Evolutionary conservation across 2,329 filamentous ascomycete genomes (phyloP).

Genomic region (Colletotrichum liaoningense): DNA sequence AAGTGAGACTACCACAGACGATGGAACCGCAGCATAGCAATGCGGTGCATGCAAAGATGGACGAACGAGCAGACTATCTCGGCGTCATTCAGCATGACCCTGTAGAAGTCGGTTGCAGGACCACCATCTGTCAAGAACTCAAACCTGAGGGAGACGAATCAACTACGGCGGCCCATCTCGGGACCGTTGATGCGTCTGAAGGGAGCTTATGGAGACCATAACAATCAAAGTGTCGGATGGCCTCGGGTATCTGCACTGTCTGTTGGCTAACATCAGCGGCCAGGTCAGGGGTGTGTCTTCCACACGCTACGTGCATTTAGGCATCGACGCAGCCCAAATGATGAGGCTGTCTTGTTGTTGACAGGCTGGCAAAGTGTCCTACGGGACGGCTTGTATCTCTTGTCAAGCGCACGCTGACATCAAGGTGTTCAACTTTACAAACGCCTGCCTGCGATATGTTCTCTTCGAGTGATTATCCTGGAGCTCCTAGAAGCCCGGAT

Average conservation of each 20-base stretch:
- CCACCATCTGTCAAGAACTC: constrained; percentile 5
- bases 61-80: constrained; percentile 21
- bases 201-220: not conserved
- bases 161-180: constrained; percentile 2
- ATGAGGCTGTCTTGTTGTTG: constrained; percentile 34
- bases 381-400: constrained; percentile 18
- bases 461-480: not conserved
- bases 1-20: constrained; percentile 1
- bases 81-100: constrained; percentile 1
- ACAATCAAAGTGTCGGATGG: not conserved
- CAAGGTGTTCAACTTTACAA: constrained; percentile 31
- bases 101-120: constrained; percentile 7
- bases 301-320: constrained; percentile 26
- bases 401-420: constrained; percentile 14
- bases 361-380: constrained; percentile 31
- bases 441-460: not conserved
- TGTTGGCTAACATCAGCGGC: constrained; percentile 13
- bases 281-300: constrained; percentile 5
- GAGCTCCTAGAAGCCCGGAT: not conserved
- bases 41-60: not conserved
- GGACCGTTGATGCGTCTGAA: not conserved
- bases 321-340: constrained; percentile 38
- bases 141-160: not conserved
- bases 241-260: constrained; percentile 19
- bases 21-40: constrained; percentile 20